A percentile compares a stretch with the other conserved stretches of the same genome.
These are phyloP conservation scores for Pyrenochaeta sp. DNA, from an alignment of 2,329 filamentous ascomycete genomes.

Conservation along the genomic window DNA sequence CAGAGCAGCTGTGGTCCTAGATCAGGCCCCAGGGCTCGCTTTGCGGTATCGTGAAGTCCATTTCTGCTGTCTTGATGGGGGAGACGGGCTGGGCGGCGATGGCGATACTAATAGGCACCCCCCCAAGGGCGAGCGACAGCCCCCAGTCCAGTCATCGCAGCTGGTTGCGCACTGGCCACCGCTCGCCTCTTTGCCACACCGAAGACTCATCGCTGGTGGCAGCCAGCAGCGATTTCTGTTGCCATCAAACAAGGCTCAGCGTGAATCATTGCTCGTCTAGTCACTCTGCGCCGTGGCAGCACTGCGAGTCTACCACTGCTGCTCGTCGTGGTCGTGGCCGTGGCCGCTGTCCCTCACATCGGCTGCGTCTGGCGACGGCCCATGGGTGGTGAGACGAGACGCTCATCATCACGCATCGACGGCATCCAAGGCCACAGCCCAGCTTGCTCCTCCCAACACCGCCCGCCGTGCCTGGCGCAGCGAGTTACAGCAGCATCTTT, in stretches of 20 bases:
- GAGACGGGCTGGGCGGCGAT: slow-evolving; percentile 33
- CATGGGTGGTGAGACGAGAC: slow-evolving; percentile 19
- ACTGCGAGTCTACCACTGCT: too few relatives aligned
- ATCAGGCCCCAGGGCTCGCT: slow-evolving; percentile 41
- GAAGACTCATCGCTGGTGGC: slow-evolving; percentile 32
- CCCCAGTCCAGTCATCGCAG: slow-evolving; percentile 33
- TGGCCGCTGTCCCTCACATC: too few relatives aligned
- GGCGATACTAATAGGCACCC: slow-evolving; percentile 38
- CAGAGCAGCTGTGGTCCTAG: slow-evolving; percentile 32
- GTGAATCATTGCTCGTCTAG: slow-evolving; percentile 1
- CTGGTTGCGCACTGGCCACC: slow-evolving; percentile 25
- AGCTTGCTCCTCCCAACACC: slow-evolving; percentile 22
- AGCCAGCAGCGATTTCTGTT: slow-evolving; percentile 1
- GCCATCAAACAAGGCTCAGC: background rate
- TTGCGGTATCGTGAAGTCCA: slow-evolving; percentile 43
- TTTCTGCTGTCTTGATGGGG: slow-evolving; percentile 40
- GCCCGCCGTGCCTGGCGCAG: slow-evolving; percentile 28
- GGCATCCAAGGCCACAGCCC: slow-evolving; percentile 19
- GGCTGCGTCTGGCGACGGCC: slow-evolving; percentile 1
- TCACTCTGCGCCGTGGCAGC: slow-evolving; percentile 2
- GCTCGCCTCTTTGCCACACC: slow-evolving; percentile 32
- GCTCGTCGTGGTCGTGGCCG: background rate
- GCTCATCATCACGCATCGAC: slow-evolving; percentile 19
- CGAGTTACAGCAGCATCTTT: slow-evolving; percentile 13
- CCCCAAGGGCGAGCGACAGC: too few relatives aligned